phyloP scores from a whole-genome alignment of 2,329 filamentous ascomycete genomes.

The Zymoseptoria tritici region DNA sequence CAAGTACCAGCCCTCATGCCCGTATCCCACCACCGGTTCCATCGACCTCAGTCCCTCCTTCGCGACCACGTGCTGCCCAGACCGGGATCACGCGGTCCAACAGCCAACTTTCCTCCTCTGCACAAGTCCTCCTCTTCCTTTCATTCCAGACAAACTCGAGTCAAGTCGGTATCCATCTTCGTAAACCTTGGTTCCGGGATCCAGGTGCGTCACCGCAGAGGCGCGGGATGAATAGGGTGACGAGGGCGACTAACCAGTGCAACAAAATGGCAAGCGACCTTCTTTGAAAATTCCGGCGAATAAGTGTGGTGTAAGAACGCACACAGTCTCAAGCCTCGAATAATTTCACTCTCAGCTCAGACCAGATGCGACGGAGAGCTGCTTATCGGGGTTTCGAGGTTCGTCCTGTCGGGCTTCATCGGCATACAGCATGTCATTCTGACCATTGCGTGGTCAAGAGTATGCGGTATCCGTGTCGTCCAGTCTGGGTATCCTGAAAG shows the following conservation, averaged over 20 bases:
- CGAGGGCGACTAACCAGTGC: constrained; percentile 24
- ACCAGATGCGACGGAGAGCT: not conserved
- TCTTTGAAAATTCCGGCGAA: not conserved
- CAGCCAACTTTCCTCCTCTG: not conserved
- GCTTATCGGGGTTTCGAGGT: not conserved
- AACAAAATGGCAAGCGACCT: constrained; percentile 8
- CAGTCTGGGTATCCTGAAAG: not conserved
- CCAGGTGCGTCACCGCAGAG: constrained; percentile 33
- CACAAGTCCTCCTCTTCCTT: not conserved
- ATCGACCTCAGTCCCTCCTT: not conserved
- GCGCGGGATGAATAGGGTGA: constrained; percentile 37
- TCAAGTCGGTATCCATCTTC: not conserved
- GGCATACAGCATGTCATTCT: not conserved
- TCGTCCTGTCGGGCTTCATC: not conserved
- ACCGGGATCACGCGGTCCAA: not conserved
- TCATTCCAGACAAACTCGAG: not conserved
- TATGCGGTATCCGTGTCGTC: not conserved
- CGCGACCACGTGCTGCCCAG: not conserved
- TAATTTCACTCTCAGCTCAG: not conserved
- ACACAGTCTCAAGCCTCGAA: not conserved
- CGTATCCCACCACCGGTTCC: not conserved
- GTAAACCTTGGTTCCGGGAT: constrained; percentile 11
- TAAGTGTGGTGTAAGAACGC: not conserved
- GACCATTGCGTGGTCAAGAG: not conserved
- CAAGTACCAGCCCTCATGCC: not conserved